Percentiles rank a stretch among this genome's conserved stretches.
Evolutionary conservation across 305 asterid genomes (phyloP).

Genomic region (Solanum hybrid): DNA sequence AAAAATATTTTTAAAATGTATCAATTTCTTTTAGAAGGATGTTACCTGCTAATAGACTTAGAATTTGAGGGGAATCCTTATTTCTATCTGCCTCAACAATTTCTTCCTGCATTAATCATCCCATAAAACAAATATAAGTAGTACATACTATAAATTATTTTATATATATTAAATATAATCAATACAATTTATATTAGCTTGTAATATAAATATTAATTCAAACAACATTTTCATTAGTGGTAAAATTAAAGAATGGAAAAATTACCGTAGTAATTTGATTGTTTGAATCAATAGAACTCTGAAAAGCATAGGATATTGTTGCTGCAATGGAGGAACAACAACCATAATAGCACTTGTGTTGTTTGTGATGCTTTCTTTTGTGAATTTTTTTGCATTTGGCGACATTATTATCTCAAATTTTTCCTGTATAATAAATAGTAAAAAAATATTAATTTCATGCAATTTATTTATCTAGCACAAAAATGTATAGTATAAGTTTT

Average conservation of each 20-base stretch:
- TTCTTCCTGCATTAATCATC: neutral
- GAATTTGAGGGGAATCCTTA: neutral
- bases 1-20: neutral
- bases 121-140: neutral
- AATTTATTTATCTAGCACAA: neutral
- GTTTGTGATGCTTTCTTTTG: neutral
- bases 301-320: neutral
- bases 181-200: neutral
- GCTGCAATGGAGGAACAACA: neutral
- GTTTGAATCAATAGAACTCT: neutral
- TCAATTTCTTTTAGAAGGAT: neutral
- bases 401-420: neutral
- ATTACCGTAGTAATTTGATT: neutral
- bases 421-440: neutral
- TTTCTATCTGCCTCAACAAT: neutral
- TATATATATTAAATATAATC: neutral
- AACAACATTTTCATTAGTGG: neutral
- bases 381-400: neutral
- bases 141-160: neutral
- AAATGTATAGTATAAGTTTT: neutral
- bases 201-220: neutral
- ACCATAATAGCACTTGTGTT: neutral
- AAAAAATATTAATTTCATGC: neutral
- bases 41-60: neutral
- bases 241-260: neutral